Conservation (phyloP, 106 monocot genomes). For the Dioscorea dumetorum region DNA sequence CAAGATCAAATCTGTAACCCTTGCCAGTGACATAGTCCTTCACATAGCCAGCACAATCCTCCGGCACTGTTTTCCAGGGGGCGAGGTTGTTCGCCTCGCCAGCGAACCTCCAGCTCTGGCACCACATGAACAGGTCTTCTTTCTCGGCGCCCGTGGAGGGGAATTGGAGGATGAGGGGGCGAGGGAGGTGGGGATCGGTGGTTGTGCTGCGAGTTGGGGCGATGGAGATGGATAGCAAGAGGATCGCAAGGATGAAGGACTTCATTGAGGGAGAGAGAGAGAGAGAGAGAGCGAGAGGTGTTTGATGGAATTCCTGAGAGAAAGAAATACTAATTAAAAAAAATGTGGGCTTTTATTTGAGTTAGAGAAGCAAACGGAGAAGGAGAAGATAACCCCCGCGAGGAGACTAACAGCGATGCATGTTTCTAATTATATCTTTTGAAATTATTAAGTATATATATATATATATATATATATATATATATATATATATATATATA, state of each 20-base stretch:
- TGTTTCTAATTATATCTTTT: too few relatives aligned
- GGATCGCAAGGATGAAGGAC: background rate
- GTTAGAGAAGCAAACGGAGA: too few relatives aligned
- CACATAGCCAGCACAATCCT: conserved; percentile 46
- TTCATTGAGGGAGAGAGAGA: background rate
- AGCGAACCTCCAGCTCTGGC: conserved; percentile 66
- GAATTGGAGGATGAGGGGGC: conserved; percentile 19
- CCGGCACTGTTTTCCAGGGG: conserved; percentile 50
- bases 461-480: too few relatives aligned
- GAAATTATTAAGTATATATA: too few relatives aligned
- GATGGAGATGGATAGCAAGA: background rate
- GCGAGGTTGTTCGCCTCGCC: conserved; percentile 74
- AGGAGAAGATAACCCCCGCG: too few relatives aligned
- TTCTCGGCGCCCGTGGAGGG: background rate
- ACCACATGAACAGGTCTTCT: conserved; percentile 29
- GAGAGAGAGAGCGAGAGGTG: background rate
- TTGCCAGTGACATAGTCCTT: conserved; percentile 50
- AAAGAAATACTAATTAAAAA: too few relatives aligned
- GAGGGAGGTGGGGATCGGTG: conserved; percentile 10
- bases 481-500: too few relatives aligned
- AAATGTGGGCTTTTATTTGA: too few relatives aligned
- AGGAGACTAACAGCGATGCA: too few relatives aligned
- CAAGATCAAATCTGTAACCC: conserved; percentile 50
- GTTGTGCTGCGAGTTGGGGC: background rate
- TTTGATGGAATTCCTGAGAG: too few relatives aligned